phyloP scores from a whole-genome alignment of 2,329 filamentous ascomycete genomes.

The Scolecobasidium constrictum region DNA sequence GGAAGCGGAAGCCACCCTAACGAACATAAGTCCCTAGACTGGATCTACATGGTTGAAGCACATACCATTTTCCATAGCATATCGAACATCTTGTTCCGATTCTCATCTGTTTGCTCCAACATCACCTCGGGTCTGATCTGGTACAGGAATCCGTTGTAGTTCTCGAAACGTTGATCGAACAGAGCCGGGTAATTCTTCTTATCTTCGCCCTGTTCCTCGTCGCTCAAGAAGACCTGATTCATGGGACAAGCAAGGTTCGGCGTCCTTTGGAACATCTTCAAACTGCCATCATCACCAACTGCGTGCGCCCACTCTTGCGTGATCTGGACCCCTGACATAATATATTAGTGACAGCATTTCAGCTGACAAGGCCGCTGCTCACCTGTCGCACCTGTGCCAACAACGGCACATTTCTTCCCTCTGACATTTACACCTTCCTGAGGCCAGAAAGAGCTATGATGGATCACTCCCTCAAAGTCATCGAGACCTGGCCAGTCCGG shows the following conservation, averaged over 20 bases:
- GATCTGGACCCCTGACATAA: slow-evolving; percentile 39
- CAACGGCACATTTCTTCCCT: slow-evolving; percentile 49
- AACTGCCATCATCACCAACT: neutral
- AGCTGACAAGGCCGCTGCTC: too few relatives aligned
- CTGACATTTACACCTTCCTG: slow-evolving; percentile 43
- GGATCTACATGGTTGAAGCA: neutral
- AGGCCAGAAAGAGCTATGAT: slow-evolving; percentile 53
- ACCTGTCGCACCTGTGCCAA: slow-evolving; percentile 54
- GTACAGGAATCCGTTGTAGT: slow-evolving; percentile 49
- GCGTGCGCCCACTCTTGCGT: slow-evolving; percentile 36
- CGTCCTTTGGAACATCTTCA: slow-evolving; percentile 55
- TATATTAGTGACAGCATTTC: too few relatives aligned
- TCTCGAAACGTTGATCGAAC: slow-evolving; percentile 39
- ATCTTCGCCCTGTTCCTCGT: slow-evolving; percentile 38
- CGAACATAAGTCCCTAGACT: slow-evolving; percentile 12
- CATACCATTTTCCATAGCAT: slow-evolving; percentile 22
- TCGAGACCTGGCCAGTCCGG: slow-evolving; percentile 50
- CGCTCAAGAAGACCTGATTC: slow-evolving; percentile 37
- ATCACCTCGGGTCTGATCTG: slow-evolving; percentile 44
- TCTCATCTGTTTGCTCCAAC: slow-evolving; percentile 31
- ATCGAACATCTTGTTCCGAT: slow-evolving; percentile 32
- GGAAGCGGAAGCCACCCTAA: slow-evolving; percentile 29
- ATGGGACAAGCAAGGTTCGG: slow-evolving; percentile 56
- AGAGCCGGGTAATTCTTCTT: slow-evolving; percentile 33
- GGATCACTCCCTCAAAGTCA: slow-evolving; percentile 47